These are phyloP conservation scores for Prosopis cineraria DNA, from an alignment of 306 rosid species.

Conservation along the genomic window DNA sequence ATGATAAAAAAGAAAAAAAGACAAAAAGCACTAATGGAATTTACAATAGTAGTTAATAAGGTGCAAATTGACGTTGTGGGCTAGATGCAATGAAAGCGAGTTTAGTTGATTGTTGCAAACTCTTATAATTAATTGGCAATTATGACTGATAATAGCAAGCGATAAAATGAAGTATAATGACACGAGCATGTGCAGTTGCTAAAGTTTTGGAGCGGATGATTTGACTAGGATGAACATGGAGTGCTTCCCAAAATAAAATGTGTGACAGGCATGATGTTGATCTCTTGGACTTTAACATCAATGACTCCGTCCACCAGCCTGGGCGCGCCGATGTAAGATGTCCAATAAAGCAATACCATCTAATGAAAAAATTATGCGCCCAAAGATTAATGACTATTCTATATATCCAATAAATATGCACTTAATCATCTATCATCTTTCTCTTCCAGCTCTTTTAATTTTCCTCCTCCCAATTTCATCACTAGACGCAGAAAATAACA, in stretches of 20 bases:
- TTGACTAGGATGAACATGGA: conserved; percentile 36
- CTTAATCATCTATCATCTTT: not conserved
- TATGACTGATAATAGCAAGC: conserved; percentile 7
- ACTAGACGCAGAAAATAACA: not conserved
- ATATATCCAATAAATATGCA: not conserved
- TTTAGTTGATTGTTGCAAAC: not conserved
- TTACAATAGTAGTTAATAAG: not conserved
- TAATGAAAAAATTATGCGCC: conserved; percentile 2
- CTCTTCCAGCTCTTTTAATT: too few relatives aligned
- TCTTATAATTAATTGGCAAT: conserved; percentile 23
- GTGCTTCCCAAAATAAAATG: conserved; percentile 43
- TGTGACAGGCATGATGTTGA: conserved; percentile 39
- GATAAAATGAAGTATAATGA: not conserved
- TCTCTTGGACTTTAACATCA: conserved; percentile 35
- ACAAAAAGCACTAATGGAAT: not conserved
- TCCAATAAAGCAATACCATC: conserved; percentile 34
- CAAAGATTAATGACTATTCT: conserved; percentile 20
- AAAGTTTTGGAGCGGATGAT: not conserved
- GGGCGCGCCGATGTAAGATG: conserved; percentile 24
- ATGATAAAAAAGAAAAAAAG: not conserved
- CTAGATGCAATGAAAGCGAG: conserved; percentile 19
- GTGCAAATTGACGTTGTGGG: conserved; percentile 12
- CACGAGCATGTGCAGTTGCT: conserved; percentile 32
- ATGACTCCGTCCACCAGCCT: not conserved
- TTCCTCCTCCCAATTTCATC: not conserved